These are phyloP conservation scores for Babesia divergens DNA, from an alignment of 169 alveolate genomes.

Conservation along the genomic window DNA sequence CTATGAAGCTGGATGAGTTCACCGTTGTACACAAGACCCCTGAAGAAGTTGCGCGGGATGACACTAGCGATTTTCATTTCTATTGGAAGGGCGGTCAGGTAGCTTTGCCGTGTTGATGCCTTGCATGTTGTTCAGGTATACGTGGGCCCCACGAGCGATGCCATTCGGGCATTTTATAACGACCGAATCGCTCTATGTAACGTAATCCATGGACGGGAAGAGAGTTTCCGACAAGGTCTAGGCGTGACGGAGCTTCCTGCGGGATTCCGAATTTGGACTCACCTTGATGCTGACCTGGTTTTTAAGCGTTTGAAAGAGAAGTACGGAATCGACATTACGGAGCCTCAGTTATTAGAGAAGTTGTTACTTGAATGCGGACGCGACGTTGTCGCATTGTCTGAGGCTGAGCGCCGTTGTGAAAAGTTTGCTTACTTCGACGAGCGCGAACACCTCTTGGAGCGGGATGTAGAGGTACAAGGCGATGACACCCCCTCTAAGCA, in stretches of 20 bases:
- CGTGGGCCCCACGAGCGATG: constrained; percentile 73
- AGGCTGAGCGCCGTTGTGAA: constrained; percentile 38
- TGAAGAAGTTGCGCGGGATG: constrained; percentile 64
- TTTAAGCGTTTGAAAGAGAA: constrained; percentile 44
- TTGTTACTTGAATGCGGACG: constrained; percentile 18
- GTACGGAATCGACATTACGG: constrained; percentile 31
- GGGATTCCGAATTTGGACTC: constrained; percentile 38
- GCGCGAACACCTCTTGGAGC: constrained; percentile 18
- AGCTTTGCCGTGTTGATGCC: background rate
- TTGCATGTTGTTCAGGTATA: constrained; percentile 26
- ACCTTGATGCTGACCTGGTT: constrained; percentile 54
- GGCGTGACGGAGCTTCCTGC: constrained; percentile 7
- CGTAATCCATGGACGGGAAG: constrained; percentile 42
- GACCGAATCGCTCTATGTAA: constrained; percentile 62
- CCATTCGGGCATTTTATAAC: constrained; percentile 64
- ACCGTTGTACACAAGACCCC: constrained; percentile 64
- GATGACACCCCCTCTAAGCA: background rate
- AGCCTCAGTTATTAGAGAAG: constrained; percentile 15
- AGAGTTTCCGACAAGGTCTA: background rate
- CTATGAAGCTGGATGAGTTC: constrained; percentile 68
- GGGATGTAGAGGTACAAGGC: background rate
- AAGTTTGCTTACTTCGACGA: constrained; percentile 51
- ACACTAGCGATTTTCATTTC: constrained; percentile 74
- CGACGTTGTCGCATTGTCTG: constrained; percentile 18
- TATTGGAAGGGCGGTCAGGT: constrained; percentile 69